Conservation (phyloP, 495 filamentous ascomycete genomes). For the Massariosphaeria phaeospora region DNA sequence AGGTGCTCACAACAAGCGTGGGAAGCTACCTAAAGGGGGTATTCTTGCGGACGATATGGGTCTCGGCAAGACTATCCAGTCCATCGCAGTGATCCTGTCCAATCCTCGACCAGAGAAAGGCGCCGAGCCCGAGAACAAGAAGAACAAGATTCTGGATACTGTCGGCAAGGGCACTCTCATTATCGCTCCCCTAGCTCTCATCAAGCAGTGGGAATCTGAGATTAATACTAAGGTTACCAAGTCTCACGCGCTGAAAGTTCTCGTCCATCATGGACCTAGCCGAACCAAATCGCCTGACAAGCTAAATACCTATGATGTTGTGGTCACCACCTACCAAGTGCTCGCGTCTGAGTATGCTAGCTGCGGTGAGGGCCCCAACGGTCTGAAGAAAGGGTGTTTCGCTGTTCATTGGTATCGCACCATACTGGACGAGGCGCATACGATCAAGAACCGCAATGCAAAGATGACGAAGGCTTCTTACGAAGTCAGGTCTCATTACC, state of each 20-base stretch:
- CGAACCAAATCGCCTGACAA: conserved; percentile 72
- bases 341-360: conserved; percentile 80
- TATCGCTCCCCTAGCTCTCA: conserved; percentile 89
- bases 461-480: conserved; percentile 87
- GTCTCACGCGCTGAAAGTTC: conserved; percentile 66
- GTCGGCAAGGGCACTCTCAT: conserved; percentile 79
- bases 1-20: conserved; percentile 66
- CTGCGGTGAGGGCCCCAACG: conserved; percentile 50
- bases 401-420: conserved; percentile 91
- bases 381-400: conserved; percentile 75
- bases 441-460: conserved; percentile 95
- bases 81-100: conserved; percentile 72
- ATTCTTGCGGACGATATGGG: conserved; percentile 87
- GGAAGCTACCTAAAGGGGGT: conserved; percentile 76
- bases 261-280: conserved; percentile 81
- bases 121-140: conserved; percentile 43
- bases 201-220: conserved; percentile 96
- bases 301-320: conserved; percentile 82
- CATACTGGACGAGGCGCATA: conserved; percentile 94
- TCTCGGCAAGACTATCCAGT: conserved; percentile 78
- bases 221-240: conserved; percentile 70
- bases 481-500: conserved; percentile 71
- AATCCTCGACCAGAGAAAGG: conserved; percentile 64
- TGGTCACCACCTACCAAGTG: conserved; percentile 95
- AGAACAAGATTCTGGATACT: conserved; percentile 55